Percentiles rank a stretch among this genome's conserved stretches.
These are phyloP conservation scores for Drechslerella dactyloides DNA, from an alignment of 2,329 filamentous ascomycete genomes.

Conservation along the genomic window DNA sequence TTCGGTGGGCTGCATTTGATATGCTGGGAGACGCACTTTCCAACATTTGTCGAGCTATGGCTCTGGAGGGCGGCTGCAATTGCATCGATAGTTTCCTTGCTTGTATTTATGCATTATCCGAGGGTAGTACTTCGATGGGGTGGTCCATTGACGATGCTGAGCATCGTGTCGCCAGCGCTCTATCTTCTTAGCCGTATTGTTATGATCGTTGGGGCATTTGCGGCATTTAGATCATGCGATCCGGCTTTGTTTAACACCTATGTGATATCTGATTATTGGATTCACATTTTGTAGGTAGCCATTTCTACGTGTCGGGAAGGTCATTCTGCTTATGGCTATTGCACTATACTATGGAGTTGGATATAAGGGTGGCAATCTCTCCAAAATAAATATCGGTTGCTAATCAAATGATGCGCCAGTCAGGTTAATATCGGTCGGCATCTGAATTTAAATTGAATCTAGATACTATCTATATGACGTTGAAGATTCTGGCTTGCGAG, in stretches of 20 bases:
- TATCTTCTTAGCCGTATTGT: constrained; percentile 53
- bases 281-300: constrained; percentile 51
- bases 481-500: too few species aligned
- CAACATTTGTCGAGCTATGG: constrained; percentile 55
- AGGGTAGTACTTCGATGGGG: constrained; percentile 53
- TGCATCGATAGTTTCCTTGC: constrained; percentile 55
- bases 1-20: constrained; percentile 57
- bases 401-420: too few species aligned
- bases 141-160: constrained; percentile 53
- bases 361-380: constrained; percentile 4
- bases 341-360: not conserved
- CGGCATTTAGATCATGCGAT: constrained; percentile 52
- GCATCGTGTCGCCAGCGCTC: constrained; percentile 53
- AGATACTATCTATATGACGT: too few species aligned
- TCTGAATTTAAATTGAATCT: too few species aligned
- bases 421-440: too few species aligned
- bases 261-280: constrained; percentile 53
- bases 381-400: too few species aligned
- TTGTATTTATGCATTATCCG: constrained; percentile 55
- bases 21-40: constrained; percentile 56
- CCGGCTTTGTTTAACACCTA: constrained; percentile 30
- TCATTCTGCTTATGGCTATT: not conserved
- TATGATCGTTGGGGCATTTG: constrained; percentile 53
- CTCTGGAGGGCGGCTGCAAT: constrained; percentile 56
- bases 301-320: not conserved